These are phyloP conservation scores for Globisporangium sylvaticum DNA, from an alignment of 352 stramenopile genomes.

Conservation along the genomic window DNA sequence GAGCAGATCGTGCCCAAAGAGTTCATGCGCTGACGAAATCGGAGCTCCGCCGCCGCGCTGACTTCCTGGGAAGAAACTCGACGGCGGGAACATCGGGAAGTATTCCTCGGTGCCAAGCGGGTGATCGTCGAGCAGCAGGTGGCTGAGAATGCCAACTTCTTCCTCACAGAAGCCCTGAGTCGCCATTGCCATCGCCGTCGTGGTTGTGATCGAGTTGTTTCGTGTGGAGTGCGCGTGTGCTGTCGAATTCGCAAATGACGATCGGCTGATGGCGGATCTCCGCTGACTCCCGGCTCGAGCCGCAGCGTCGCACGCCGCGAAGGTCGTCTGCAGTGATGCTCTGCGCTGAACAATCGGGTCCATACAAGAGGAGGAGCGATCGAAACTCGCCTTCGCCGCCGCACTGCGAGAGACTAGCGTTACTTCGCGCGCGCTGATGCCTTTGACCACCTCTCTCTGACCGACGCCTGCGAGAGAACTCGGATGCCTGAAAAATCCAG, in stretches of 20 bases:
- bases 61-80: not conserved
- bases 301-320: not conserved
- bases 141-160: conserved; percentile 14
- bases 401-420: not conserved
- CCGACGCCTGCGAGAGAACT: not conserved
- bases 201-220: not conserved
- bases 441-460: not conserved
- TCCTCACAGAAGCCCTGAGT: conserved; percentile 11
- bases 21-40: not conserved
- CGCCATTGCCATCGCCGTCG: not conserved
- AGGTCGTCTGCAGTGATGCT: not conserved
- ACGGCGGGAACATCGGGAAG: conserved; percentile 2
- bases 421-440: not conserved
- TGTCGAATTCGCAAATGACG: not conserved
- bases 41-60: not conserved
- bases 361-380: too few species aligned
- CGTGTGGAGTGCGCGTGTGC: not conserved
- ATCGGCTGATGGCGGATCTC: not conserved
- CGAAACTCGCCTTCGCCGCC: not conserved
- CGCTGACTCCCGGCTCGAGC: not conserved
- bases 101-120: not conserved
- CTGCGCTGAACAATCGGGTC: not conserved
- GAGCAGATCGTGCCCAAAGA: not conserved
- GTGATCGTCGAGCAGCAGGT: conserved; percentile 6
- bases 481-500: not conserved